Evolutionary conservation across 441 rosid genomes (phyloP).

Genomic region (Aquilaria agallochum): DNA sequence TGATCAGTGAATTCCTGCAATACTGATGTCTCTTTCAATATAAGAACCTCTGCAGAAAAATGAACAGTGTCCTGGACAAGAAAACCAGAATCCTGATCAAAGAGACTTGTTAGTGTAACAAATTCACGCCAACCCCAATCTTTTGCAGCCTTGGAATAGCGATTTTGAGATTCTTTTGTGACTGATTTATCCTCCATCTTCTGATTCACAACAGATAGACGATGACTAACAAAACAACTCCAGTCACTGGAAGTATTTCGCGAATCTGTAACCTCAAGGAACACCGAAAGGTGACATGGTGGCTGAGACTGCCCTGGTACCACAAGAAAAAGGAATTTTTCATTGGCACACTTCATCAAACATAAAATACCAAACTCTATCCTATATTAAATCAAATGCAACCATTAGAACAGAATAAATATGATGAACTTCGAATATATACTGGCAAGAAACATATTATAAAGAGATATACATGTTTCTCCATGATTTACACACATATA

Average conservation of each 20-base stretch:
- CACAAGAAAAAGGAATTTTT: constrained; percentile 40
- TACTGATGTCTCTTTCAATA: constrained; percentile 89
- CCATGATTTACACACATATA: too few species aligned
- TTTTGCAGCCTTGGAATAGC: constrained; percentile 99
- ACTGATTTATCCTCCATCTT: constrained; percentile 92
- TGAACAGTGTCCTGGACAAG: constrained; percentile 93
- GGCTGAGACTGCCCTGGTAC: constrained; percentile 99
- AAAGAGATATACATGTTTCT: background rate
- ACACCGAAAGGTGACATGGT: constrained; percentile 99
- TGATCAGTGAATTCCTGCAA: constrained; percentile 66
- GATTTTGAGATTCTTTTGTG: constrained; percentile 96
- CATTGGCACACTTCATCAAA: constrained; percentile 39
- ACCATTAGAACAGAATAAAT: background rate
- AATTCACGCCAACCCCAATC: constrained; percentile 99
- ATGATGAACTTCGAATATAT: background rate
- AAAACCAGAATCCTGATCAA: constrained; percentile 99
- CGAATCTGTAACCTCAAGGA: constrained; percentile 99
- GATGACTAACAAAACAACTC: constrained; percentile 99
- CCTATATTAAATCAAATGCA: constrained; percentile 8
- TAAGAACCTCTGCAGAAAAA: constrained; percentile 98
- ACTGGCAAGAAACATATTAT: background rate
- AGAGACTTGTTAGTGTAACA: constrained; percentile 95
- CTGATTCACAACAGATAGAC: constrained; percentile 93
- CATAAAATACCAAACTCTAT: constrained; percentile 21
- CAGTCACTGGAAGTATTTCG: constrained; percentile 87